Base-by-base conservation (phyloP, 805 yeast species). In the Spathaspora hagerdaliae region DNA sequence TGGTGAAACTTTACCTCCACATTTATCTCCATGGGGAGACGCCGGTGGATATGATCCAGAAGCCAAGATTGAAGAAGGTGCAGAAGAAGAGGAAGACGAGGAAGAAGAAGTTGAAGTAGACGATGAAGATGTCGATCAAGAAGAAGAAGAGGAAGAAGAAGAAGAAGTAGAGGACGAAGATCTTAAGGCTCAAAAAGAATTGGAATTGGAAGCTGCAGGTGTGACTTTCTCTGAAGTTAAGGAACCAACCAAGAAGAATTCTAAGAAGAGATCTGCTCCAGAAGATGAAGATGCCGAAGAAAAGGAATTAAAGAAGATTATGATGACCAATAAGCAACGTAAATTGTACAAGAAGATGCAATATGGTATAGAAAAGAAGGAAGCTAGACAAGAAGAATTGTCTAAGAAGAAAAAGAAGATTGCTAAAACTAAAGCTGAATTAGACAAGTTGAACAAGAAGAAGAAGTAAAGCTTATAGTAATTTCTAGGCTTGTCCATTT, bases 21-120 rank as follows among this genome's bases (percentile, higher is more conserved):
- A 94, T 67, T 74, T 94, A 59, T 87, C 96, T 43, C 99, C 99
- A 73, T 94, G 99, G 98, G 98, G 98, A 56, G 99, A 94, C 71
- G 79, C 91, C 40, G 89, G 85, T 56, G 85, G 83, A 44, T 94
- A 94, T 69, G 82, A 92, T 66, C 98, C 99, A 57, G 82, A 76
- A 46, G 85, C 79, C 31, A 66, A 66, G 31, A 57, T 63, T 11
- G 77, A 62, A 12, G 80, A 64, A 14, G 77, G 59, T 2, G 79
- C 64, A 12, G 79, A 65, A 27, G 81, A 60, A 15, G 81, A 60
- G 14, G 82, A 67, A 12, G 85, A 59, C 2, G 85, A 61, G 2
- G 82, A 58, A 2, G 81, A 63, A 37, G 64, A 53, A 7, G 65
- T 47, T 13, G 65, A 56, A 39, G 64, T 51, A 1, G 68, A 57